These are phyloP conservation scores for Cyclotella kingstonii DNA, from an alignment of 108 stramenopile genomes.

Conservation along the genomic window DNA sequence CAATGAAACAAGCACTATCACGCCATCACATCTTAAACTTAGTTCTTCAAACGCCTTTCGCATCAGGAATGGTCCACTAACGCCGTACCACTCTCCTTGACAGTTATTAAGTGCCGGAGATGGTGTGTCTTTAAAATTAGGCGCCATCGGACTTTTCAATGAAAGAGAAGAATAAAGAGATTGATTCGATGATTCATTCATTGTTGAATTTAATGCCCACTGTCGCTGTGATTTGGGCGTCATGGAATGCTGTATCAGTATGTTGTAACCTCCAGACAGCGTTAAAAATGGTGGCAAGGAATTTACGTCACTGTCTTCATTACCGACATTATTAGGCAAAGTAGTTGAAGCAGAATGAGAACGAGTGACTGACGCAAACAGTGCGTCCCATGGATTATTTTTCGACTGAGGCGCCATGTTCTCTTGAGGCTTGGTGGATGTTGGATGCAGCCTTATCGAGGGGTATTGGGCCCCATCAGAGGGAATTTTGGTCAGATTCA, in stretches of 20 bases:
- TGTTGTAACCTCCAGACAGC: constrained; percentile 24
- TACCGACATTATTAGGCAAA: too few species aligned
- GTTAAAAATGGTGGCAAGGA: not conserved
- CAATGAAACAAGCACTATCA: constrained; percentile 28
- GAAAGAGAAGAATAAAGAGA: too few species aligned
- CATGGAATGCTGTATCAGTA: constrained; percentile 41
- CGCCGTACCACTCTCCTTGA: constrained; percentile 16
- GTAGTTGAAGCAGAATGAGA: not conserved
- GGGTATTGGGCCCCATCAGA: too few species aligned
- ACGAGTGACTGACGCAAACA: constrained; percentile 12
- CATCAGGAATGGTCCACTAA: constrained; percentile 24
- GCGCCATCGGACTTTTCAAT: not conserved
- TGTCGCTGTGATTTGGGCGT: constrained; percentile 24
- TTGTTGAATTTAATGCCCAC: constrained; percentile 19
- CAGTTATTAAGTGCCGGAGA: not conserved
- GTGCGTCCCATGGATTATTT: constrained; percentile 23
- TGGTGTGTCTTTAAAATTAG: not conserved
- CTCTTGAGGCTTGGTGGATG: too few species aligned
- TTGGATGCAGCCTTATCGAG: too few species aligned
- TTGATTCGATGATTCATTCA: not conserved
- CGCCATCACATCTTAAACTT: constrained; percentile 24
- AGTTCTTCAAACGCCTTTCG: constrained; percentile 26
- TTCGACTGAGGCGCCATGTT: too few species aligned
- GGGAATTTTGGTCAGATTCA: too few species aligned
- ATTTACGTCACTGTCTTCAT: not conserved